A percentile compares a stretch with the other conserved stretches of the same genome.
These are phyloP conservation scores for Melampsora larici-populina DNA, from an alignment of 1,284 basidiomycete genomes.

Conservation along the genomic window DNA sequence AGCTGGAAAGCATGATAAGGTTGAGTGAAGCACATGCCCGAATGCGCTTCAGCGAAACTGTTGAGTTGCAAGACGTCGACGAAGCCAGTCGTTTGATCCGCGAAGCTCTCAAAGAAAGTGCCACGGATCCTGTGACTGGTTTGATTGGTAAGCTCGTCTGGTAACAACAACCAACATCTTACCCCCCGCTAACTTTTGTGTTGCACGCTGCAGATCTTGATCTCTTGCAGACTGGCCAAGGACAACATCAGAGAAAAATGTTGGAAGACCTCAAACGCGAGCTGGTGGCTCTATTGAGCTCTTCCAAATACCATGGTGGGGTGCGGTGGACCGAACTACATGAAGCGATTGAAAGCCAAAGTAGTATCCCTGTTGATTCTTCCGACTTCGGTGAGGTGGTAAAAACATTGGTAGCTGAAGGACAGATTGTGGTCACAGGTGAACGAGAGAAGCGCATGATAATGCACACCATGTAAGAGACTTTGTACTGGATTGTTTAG, in stretches of 20 bases:
- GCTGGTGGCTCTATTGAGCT: slow-evolving; percentile 62
- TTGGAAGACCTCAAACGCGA: slow-evolving; percentile 80
- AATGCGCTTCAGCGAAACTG: slow-evolving; percentile 82
- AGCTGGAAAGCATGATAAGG: slow-evolving; percentile 97
- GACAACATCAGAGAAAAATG: slow-evolving; percentile 73
- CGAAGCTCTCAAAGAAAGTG: slow-evolving; percentile 80
- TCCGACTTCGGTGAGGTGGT: slow-evolving; percentile 79
- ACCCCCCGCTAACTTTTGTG: not conserved
- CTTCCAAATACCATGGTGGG: slow-evolving; percentile 63
- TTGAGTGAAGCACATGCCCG: slow-evolving; percentile 92
- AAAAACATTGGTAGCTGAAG: slow-evolving; percentile 73
- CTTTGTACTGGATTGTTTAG: no score
- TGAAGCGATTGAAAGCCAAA: slow-evolving; percentile 71
- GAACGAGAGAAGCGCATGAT: slow-evolving; percentile 80
- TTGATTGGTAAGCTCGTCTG: slow-evolving; percentile 43
- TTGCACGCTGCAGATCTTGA: slow-evolving; percentile 81
- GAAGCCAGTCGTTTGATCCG: slow-evolving; percentile 91
- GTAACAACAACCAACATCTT: not conserved
- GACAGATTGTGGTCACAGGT: slow-evolving; percentile 74
- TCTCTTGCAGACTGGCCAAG: slow-evolving; percentile 88
- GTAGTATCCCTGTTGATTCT: slow-evolving; percentile 69
- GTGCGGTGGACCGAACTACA: slow-evolving; percentile 75
- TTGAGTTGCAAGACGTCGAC: slow-evolving; percentile 79
- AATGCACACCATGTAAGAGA: not conserved
- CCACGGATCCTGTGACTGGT: slow-evolving; percentile 60